phyloP scores from a whole-genome alignment of 2,329 filamentous ascomycete species.

The Ophiobolus disseminans region DNA sequence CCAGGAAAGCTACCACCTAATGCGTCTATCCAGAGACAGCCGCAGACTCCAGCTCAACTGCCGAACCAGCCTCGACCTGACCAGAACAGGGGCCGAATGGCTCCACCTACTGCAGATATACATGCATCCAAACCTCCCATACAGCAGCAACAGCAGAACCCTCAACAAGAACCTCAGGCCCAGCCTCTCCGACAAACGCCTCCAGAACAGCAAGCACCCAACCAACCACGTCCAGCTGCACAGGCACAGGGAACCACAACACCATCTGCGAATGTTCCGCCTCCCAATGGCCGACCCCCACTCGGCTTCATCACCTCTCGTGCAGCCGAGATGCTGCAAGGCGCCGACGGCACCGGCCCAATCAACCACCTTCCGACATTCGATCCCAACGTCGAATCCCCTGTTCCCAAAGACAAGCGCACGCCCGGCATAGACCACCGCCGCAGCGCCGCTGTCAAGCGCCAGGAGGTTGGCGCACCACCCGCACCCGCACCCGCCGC shows the following conservation, averaged over 20 bases:
- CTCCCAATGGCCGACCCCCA: constrained; percentile 35
- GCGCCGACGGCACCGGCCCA: constrained; percentile 35
- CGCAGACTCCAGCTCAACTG: constrained; percentile 35
- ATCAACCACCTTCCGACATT: constrained; percentile 50
- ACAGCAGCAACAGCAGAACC: constrained; percentile 25
- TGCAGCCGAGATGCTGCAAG: constrained; percentile 51
- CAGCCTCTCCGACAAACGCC: constrained; percentile 34
- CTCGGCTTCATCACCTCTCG: constrained; percentile 57
- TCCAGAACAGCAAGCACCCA: constrained; percentile 29
- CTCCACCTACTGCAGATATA: constrained; percentile 29
- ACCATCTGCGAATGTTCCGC: constrained; percentile 19
- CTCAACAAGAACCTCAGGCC: constrained; percentile 25
- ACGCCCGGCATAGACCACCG: constrained; percentile 86
- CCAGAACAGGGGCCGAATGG: constrained; percentile 28
- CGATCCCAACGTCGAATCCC: constrained; percentile 61
- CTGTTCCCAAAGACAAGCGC: constrained; percentile 76
- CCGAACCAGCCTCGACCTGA: constrained; percentile 32
- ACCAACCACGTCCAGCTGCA: constrained; percentile 20
- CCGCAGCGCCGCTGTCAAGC: constrained; percentile 74
- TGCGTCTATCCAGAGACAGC: constrained; percentile 35
- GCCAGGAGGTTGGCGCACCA: constrained; percentile 47
- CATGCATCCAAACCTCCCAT: constrained; percentile 25
- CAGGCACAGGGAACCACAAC: constrained; percentile 16
- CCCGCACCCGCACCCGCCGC: constrained; percentile 20
- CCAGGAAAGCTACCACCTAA: constrained; percentile 25